Evolutionary conservation across 345 rosid genomes (phyloP).

Genomic region (Dipteronia sinensis): DNA sequence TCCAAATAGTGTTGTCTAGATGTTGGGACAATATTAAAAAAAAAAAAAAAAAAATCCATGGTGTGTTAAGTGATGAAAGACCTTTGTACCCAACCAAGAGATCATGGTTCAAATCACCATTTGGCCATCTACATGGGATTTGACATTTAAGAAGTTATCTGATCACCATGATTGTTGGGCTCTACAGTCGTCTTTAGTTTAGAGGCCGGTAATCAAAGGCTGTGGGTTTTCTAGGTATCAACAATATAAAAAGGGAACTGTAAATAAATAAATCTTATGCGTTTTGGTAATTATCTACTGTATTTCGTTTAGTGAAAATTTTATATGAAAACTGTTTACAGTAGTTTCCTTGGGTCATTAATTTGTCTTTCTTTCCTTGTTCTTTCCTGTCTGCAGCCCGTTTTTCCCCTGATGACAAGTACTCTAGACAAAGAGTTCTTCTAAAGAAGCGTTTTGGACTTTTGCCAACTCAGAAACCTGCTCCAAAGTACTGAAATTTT

Average conservation of each 20-base stretch:
- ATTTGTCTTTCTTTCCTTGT: background rate
- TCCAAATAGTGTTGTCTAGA: background rate
- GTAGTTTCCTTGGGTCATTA: background rate
- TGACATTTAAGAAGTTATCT: background rate
- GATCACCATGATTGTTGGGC: background rate
- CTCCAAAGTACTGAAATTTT: constrained; percentile 44
- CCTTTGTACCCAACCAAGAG: background rate
- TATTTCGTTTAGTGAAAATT: background rate
- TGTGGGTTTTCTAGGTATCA: background rate
- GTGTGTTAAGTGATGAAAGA: background rate
- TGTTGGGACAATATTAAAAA: background rate
- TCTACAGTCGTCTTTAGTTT: background rate
- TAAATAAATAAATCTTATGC: background rate
- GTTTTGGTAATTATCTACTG: background rate
- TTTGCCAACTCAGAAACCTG: constrained; percentile 58
- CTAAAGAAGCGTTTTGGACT: constrained; percentile 63
- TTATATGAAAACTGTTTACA: background rate
- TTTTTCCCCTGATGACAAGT: constrained; percentile 69
- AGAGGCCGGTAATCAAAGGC: background rate
- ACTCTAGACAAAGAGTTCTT: constrained; percentile 61
- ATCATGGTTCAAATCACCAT: background rate
- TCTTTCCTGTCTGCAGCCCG: constrained; percentile 42
- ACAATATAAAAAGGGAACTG: background rate
- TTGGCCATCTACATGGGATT: background rate
- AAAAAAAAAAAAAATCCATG: background rate